Percentiles rank a stretch among this genome's conserved stretches.
Evolutionary conservation across 352 stramenopile genomes (phyloP).

Genomic region (Blastocystis sp.): DNA sequence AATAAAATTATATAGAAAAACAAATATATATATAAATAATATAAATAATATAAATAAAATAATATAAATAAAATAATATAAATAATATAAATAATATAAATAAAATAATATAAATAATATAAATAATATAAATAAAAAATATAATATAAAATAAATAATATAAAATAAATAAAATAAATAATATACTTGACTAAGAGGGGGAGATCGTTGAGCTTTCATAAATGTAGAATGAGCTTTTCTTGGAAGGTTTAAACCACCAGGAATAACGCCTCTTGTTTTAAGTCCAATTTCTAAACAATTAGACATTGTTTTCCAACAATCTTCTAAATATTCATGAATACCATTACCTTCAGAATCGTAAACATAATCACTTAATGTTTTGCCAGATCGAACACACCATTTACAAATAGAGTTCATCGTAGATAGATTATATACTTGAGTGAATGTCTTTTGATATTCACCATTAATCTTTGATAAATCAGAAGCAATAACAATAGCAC

Average conservation of each 20-base stretch:
- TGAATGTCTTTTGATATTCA: conserved; percentile 24
- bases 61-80: too few relatives aligned
- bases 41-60: too few relatives aligned
- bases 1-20: too few relatives aligned
- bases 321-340: conserved; percentile 31
- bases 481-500: conserved; percentile 38
- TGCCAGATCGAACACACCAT: conserved; percentile 20
- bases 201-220: conserved; percentile 33
- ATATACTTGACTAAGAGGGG: too few relatives aligned
- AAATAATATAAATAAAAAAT: too few relatives aligned
- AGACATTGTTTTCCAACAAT: conserved; percentile 40
- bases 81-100: too few relatives aligned
- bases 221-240: conserved; percentile 38
- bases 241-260: conserved; percentile 38
- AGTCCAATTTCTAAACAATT: conserved; percentile 39
- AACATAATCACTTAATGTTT: conserved; percentile 30
- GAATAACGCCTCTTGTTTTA: conserved; percentile 25
- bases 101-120: too few relatives aligned
- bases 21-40: too few relatives aligned
- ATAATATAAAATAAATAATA: too few relatives aligned
- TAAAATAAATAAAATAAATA: too few relatives aligned
- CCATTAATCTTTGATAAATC: conserved; percentile 36
- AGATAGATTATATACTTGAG: conserved; percentile 32
- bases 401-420: conserved; percentile 37
- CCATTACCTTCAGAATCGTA: conserved; percentile 38